These are phyloP conservation scores for Coemansia brasiliensis DNA, from an alignment of 192 early-diverging fungal species.

Conservation along the genomic window DNA sequence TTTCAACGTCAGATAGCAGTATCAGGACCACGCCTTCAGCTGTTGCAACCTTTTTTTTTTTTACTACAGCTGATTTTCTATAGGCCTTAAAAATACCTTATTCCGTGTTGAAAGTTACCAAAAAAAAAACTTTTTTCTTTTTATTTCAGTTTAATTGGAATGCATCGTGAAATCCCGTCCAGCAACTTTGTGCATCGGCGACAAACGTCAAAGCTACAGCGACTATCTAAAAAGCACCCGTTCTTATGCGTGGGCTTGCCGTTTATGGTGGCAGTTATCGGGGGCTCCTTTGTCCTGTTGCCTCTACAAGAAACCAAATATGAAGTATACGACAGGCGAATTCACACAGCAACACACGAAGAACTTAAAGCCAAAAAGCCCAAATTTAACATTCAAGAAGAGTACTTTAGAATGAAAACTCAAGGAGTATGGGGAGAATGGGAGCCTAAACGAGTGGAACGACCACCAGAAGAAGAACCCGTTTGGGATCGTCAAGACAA, in stretches of 20 bases:
- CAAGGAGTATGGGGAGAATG: constrained; percentile 48
- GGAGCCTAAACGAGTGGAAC: constrained; percentile 48
- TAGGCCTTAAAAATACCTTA: too few relatives aligned
- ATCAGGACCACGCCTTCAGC: too few relatives aligned
- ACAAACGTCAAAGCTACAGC: constrained; percentile 19
- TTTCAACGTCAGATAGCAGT: too few relatives aligned
- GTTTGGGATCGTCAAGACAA: constrained; percentile 49
- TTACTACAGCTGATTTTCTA: too few relatives aligned
- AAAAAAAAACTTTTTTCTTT: neutral
- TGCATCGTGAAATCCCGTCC: constrained; percentile 14
- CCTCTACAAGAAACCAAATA: constrained; percentile 75
- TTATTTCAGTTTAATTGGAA: neutral
- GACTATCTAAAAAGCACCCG: constrained; percentile 52
- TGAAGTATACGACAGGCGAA: constrained; percentile 67
- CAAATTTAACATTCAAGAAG: constrained; percentile 66
- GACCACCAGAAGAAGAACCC: constrained; percentile 49
- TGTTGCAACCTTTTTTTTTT: too few relatives aligned
- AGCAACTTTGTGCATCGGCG: constrained; percentile 1
- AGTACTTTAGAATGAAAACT: constrained; percentile 60
- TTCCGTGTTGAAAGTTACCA: too few relatives aligned
- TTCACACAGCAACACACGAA: constrained; percentile 57
- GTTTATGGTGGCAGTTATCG: constrained; percentile 67
- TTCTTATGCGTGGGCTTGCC: constrained; percentile 72
- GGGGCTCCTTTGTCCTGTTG: constrained; percentile 68
- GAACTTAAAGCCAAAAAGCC: constrained; percentile 60